Evolutionary conservation across 176 grass and related monocot species (phyloP), one percentile per base, ranked within the genome.

Genomic region (Oryza australiensis): DNA sequence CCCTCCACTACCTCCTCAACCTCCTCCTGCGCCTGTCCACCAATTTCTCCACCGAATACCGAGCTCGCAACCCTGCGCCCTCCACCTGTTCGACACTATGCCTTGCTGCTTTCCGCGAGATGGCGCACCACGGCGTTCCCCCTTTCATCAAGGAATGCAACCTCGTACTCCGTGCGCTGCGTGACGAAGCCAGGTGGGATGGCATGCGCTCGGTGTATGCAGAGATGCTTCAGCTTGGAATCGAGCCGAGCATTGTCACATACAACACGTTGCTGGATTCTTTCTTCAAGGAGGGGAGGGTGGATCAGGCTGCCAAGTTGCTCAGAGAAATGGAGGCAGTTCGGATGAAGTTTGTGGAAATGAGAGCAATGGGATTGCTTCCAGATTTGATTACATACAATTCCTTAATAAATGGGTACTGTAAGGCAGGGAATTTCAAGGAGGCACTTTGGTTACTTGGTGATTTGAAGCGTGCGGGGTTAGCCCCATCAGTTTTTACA

Each of bases 251-350:
- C 66, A 89, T 91, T 83, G 88, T 76, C 24, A 93, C 86, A 2
- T 91, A 86, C 62, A 91, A 91, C 26, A 89, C 86, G 7, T 73
- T 97, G 73, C 43, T 97, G 30, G 88, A 93, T 85, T 97, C 90
- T 18, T 91, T 82, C 64, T 88, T 72, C 51, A 96, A 87, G 75
- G 86, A 87, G 69, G 80, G 86, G 65, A 88, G 80, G 57, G 26
- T 51, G 40, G 83, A 93, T 14, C 55, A 78, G 76, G 88, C 86
- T 26, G 76, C 76, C 63, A 80, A 26, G 22, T 63, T 93, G 53
- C 72, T 97, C 18, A 85, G 69, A 24, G 88, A 85, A 24, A 93
- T 93, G 80, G 90, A 80, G 12, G 86, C 81, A 10, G 88, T 86
- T 0, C 42, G 55, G 35, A 34, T 86, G 66, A 85, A 91, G 55